These are phyloP conservation scores for Trichoderma breve DNA, from an alignment of 2,329 filamentous ascomycete species.

Conservation along the genomic window DNA sequence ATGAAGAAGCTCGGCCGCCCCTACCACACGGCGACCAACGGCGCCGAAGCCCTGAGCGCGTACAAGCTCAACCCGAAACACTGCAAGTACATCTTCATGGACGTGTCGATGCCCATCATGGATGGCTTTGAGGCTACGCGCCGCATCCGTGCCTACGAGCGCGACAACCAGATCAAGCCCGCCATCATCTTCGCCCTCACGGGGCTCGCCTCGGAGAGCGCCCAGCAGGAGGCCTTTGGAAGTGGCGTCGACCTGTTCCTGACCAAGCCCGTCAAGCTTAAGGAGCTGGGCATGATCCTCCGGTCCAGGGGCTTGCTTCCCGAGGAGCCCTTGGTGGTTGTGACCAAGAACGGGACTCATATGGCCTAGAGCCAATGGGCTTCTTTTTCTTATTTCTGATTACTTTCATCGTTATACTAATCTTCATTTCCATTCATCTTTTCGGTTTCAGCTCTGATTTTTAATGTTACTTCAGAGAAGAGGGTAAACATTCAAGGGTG, in stretches of 20 bases:
- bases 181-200: conserved; percentile 53
- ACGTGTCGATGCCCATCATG: conserved; percentile 59
- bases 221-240: conserved; percentile 52
- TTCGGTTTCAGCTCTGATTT: background rate
- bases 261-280: conserved; percentile 51
- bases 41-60: conserved; percentile 34
- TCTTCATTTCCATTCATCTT: background rate
- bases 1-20: conserved; percentile 35
- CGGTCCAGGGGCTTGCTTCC: conserved; percentile 16
- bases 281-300: conserved; percentile 33
- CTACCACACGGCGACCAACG: conserved; percentile 35
- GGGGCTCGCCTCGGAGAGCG: conserved; percentile 48
- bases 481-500: background rate
- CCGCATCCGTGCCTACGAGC: conserved; percentile 50
- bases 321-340: background rate
- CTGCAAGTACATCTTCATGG: conserved; percentile 40
- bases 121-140: conserved; percentile 52
- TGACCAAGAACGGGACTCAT: conserved; percentile 9
- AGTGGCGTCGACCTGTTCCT: conserved; percentile 55
- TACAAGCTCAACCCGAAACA: conserved; percentile 27
- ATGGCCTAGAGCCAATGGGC: background rate
- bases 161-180: conserved; percentile 39
- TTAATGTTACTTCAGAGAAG: background rate
- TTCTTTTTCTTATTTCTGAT: background rate
- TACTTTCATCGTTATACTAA: background rate